Evolutionary conservation across 2,329 filamentous ascomycete genomes (phyloP), one percentile per base, ranked within the genome.

Genomic region (Talaromyces sp.): DNA sequence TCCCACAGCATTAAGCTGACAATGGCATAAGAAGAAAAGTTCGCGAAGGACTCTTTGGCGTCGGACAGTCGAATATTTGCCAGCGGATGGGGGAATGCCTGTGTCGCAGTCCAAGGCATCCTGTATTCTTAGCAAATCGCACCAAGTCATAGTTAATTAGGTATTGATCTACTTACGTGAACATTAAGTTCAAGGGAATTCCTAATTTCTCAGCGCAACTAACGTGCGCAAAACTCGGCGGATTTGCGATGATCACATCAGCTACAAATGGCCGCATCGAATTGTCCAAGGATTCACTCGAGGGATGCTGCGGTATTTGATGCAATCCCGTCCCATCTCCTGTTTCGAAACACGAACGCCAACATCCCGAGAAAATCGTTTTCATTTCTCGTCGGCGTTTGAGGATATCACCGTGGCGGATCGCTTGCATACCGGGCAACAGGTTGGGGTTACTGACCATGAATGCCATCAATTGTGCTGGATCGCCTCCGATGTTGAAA

Each of bases 161-260:
- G n/a, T n/a, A n/a, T n/a, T n/a, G n/a, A n/a, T n/a, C n/a, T n/a
- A 32, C 54, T 43, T 14, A 59, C 49, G 75, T 83, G 62, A 81
- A 81, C 64, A 84, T 78, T 63, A 84, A 72, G 63, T 83, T 81
- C 5, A 84, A 64, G 2, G 81, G 81, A 9, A 83, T 75, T 0
- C 74, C 74, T 11, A 84, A 70, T 35, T 75, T 77, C 65, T 84
- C 74, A 0, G 81, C 81, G 65, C 80, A 83, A 62, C 82, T 80
- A 3, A 83, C 73, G 66, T 84, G 81, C 0, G 79, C 80, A 70
- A 82, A 81, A 1, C 76, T 80, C 0, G 81, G 80, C 0, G 82
- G 81, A 55, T 84, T 84, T 1, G 82, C 82, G 58, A 84, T 83
- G 50, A 84, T 84, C 3, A 76, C 76, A 56, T 84, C 78, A 3